A percentile compares a stretch with the other conserved stretches of the same genome.
Evolutionary conservation across 306 rosid species (phyloP).

Genomic region (Vigna mungo): DNA sequence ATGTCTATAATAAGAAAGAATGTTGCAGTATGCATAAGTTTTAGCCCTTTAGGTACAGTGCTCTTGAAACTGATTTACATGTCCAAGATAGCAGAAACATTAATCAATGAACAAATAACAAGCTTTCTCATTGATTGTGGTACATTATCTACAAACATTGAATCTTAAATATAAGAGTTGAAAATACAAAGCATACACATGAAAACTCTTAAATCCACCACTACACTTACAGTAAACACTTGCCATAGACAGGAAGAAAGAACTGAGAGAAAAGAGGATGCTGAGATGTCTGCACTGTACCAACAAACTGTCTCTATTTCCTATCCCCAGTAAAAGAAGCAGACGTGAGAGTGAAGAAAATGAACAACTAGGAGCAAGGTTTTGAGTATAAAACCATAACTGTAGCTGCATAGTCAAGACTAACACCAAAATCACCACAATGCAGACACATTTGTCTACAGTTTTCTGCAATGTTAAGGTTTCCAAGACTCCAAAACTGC

Average conservation of each 20-base stretch:
- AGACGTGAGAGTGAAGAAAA: background rate
- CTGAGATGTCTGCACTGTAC: constrained; percentile 45
- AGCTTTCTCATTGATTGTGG: constrained; percentile 44
- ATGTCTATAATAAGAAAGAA: too few relatives aligned
- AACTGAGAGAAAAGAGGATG: constrained; percentile 4
- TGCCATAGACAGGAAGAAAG: constrained; percentile 42
- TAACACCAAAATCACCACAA: background rate
- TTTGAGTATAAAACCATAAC: background rate
- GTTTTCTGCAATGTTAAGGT: background rate
- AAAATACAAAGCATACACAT: constrained; percentile 45
- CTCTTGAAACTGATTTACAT: background rate
- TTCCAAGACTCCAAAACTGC: background rate
- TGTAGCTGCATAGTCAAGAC: background rate
- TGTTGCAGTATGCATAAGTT: too few relatives aligned
- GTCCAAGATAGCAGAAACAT: constrained; percentile 10
- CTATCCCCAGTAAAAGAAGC: background rate
- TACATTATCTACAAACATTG: constrained; percentile 54
- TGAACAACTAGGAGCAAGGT: background rate
- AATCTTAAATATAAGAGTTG: constrained; percentile 37
- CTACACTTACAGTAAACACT: constrained; percentile 38
- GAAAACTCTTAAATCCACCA: constrained; percentile 34
- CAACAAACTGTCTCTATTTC: background rate
- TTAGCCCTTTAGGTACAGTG: background rate
- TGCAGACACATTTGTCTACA: background rate
- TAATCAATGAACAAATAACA: constrained; percentile 43